Evolutionary conservation across 768 basidiomycete genomes (phyloP).

Genomic region (Phaffia australis): DNA sequence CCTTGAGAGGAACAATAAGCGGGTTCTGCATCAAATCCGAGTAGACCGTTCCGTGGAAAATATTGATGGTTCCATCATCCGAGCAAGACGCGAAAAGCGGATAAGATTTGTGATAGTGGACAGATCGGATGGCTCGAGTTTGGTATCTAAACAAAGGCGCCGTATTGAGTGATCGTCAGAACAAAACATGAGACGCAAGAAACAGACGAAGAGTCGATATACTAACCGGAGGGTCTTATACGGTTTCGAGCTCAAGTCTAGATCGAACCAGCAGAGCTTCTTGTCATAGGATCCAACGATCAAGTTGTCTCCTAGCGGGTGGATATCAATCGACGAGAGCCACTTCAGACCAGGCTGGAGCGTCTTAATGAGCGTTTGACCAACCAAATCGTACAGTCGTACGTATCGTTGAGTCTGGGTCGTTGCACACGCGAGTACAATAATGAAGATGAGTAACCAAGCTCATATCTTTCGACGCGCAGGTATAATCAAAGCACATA

Average conservation of each 20-base stretch:
- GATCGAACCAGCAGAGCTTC: conserved; percentile 96
- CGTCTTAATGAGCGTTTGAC: conserved; percentile 89
- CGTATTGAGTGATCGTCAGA: background rate
- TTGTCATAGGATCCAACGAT: conserved; percentile 97
- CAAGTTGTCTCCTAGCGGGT: conserved; percentile 74
- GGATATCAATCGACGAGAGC: conserved; percentile 96
- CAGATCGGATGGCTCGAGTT: conserved; percentile 77
- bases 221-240: conserved; percentile 86
- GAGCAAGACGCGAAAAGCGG: conserved; percentile 94
- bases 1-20: conserved; percentile 92
- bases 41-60: conserved; percentile 92
- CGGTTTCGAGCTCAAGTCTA: conserved; percentile 90
- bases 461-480: conserved; percentile 34
- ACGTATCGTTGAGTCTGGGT: conserved; percentile 88
- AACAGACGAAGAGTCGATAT: conserved; percentile 13
- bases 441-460: conserved; percentile 23
- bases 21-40: conserved; percentile 94
- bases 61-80: conserved; percentile 91
- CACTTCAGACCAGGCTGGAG: conserved; percentile 86
- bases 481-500: conserved; percentile 60
- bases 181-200: conserved; percentile 1
- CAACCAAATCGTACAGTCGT: conserved; percentile 83
- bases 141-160: conserved; percentile 57
- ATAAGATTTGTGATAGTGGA: conserved; percentile 87
- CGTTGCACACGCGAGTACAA: background rate